phyloP scores from a whole-genome alignment of 2,329 filamentous ascomycete genomes.

The Aspergillus quadricinctus region DNA sequence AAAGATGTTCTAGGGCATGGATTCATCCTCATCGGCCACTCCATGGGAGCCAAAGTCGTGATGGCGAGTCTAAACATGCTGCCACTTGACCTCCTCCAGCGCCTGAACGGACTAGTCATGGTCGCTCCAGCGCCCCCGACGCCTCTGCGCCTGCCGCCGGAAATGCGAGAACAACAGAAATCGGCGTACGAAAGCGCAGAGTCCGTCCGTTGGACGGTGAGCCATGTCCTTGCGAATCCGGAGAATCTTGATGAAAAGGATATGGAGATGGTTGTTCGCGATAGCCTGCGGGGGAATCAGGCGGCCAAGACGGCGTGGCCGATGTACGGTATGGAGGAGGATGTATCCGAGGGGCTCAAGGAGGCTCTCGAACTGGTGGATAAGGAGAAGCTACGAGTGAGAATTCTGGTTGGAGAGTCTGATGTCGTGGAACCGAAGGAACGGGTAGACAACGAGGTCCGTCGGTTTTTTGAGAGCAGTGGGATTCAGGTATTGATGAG shows the following conservation, averaged over 20 bases:
- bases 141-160: constrained; percentile 25
- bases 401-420: constrained; percentile 27
- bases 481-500: constrained; percentile 9
- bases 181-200: constrained; percentile 28
- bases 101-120: constrained; percentile 29
- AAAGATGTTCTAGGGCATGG: constrained; percentile 19
- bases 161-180: constrained; percentile 33
- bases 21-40: constrained; percentile 35
- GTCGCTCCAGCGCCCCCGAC: constrained; percentile 33
- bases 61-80: constrained; percentile 15
- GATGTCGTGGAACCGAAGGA: constrained; percentile 33
- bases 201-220: constrained; percentile 27
- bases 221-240: constrained; percentile 29
- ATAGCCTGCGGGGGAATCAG: constrained; percentile 27
- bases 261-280: constrained; percentile 14
- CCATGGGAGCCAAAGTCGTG: constrained; percentile 40
- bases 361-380: constrained; percentile 4
- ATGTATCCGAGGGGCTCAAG: constrained; percentile 21
- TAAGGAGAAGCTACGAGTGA: constrained; percentile 12
- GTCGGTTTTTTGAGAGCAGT: constrained; percentile 7
- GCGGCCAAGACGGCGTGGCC: constrained; percentile 34
- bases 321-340: constrained; percentile 31
- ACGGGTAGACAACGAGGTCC: constrained; percentile 23
- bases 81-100: not conserved
- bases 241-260: constrained; percentile 12